Evolutionary conservation across 768 basidiomycete genomes (phyloP), one percentile per base, ranked within the genome.

Genomic region (Strobilomyces confusus): DNA sequence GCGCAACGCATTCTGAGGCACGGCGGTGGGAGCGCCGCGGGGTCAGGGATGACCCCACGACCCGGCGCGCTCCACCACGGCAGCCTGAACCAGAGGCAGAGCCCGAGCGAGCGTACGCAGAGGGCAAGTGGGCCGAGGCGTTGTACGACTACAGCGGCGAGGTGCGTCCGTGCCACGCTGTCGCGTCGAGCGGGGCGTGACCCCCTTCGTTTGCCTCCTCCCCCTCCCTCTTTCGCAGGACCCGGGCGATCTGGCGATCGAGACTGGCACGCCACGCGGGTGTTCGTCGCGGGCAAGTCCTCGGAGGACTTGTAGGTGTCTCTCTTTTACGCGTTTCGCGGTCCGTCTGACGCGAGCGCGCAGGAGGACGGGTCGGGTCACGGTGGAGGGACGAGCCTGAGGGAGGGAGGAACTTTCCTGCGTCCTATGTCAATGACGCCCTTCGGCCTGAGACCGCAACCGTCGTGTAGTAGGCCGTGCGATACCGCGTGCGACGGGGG

Each of bases 301-400:
- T 88, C 87, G 11, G 84, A 83, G 22, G 89, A 91, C 59, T 92
- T 89, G 89, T 90, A 55, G 19, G 83, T 61, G 34, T 44, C 48
- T 46, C 3, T 13, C 11, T 29, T 8, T 0, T 37, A n/a, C 4
- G 23, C 5, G 4, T 36, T 23, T 17, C 12, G 19, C 34, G 41
- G 9, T 3, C 14, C 11, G 23, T 41, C 49, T 60, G 37, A 56
- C 51, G 22, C 25, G 50, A 42, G 11, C 32, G 51, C 48, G 54
- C 60, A 87, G 85, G 85, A 87, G 85, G 85, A 82, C 79, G 17
- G 85, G 84, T 13, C 78, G 81, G n/a, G n/a, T n/a, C n/a, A n/a
- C n/a, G 67, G 65, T 79, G 41, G 72, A 84, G 55, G 84, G 83
- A 14, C 75, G n/a, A n/a, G n/a, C n/a, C n/a, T n/a, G n/a, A 74